Evolutionary conservation across 202 grass and related monocot genomes (phyloP).

Genomic region (Hordeum pubiflorum): DNA sequence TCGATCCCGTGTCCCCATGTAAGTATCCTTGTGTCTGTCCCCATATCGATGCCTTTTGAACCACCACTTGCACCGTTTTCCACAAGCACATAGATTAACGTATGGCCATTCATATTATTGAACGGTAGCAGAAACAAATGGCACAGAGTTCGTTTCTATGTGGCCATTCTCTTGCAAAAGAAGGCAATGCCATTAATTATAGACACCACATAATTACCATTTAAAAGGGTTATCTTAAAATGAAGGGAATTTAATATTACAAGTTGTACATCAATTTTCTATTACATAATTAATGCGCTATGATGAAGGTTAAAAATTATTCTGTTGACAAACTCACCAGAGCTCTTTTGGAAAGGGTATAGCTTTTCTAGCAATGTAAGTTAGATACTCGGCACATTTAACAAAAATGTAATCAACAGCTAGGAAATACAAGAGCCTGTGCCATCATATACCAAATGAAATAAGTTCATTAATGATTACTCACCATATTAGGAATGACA

Average conservation of each 20-base stretch:
- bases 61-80: neutral
- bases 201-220: neutral
- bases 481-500: conserved; percentile 85
- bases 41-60: neutral
- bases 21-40: neutral
- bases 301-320: neutral
- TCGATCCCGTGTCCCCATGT: neutral
- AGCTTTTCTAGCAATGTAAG: conserved; percentile 6
- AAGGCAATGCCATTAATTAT: neutral
- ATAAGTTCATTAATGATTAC: conserved; percentile 15
- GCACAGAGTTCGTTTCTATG: no score
- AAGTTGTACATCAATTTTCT: neutral
- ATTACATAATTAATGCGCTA: neutral
- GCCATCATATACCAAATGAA: neutral
- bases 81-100: conserved; percentile 7
- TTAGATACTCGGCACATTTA: neutral
- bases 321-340: conserved; percentile 21
- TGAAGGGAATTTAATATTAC: neutral
- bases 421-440: neutral
- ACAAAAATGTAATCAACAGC: neutral
- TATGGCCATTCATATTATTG: neutral
- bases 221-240: neutral
- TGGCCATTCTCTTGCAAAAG: neutral
- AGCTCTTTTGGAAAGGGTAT: neutral
- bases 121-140: neutral